Base-by-base conservation (phyloP, 257 asterid genomes). In the Solanum chiquidenum region DNA sequence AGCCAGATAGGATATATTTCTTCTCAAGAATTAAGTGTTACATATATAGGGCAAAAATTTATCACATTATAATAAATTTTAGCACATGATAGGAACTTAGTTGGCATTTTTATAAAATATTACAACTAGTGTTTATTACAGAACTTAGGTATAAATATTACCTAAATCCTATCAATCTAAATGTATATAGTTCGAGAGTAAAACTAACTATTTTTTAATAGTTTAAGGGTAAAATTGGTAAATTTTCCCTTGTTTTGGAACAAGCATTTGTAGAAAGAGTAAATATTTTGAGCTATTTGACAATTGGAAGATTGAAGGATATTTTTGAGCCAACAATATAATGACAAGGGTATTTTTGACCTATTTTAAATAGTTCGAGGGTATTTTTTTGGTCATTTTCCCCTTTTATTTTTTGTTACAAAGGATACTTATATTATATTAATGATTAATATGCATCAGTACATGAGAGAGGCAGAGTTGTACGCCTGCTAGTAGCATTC, bases 1-100 rank as follows among this genome's bases (percentile, higher is more conserved):
- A 40, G 92, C 90, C 91, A 92, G 95, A 89, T 93, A 87, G 96
- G 92, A 92, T 89, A 91, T 94, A 91, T 88, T 93, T 94, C 90
- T 91, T 82, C 82, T 25, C 18, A 74, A 35, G 1, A 74, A 35
- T 35, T 35, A 73, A 20, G 29, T 12, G 21, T 35, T 73, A 34
- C n/a, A 34, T 35, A 10, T 7, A 3, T 16, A 52, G 62, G 62
- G 49, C 6, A 73, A 18, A 73, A 18, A 34, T 2, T 34, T 0
- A 74, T 21, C 16, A 74, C 52, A 74, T 74, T 74, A 35, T 21
- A 74, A 74, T 74, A 74, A 74, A 74, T 35, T 74, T 74, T 74
- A 74, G 14, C 49, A 74, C 29, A 74, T 74, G 82, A 21, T 35
- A 74, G 82, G 82, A 74, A 35, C 52, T 74, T 74, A 21, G 29